Base-by-base conservation (phyloP, 306 rosid species). In the Sesbania bispinosa region DNA sequence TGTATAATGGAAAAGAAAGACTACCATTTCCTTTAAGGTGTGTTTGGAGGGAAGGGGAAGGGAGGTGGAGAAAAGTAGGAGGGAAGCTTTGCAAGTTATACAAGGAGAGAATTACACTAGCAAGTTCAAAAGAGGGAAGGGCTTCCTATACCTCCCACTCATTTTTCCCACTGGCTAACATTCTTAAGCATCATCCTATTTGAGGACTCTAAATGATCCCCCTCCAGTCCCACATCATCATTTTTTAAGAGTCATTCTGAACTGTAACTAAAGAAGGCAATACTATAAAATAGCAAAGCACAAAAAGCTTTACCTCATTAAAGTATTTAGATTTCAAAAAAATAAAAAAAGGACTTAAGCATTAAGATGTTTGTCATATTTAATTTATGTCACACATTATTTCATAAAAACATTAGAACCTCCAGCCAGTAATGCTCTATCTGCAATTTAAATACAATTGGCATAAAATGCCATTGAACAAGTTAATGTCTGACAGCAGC, bases 361-460 rank as follows among this genome's bases (percentile, higher is more conserved):
- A 23, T 27, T 13, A 19, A 55, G 62, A 64, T 35, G 50, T 55
- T 62, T 78, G 45, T 15, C 30, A 13, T 36, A 41, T n/a, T 63
- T 30, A 7, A 62, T 39, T 51, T 6, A 59, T 58, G 45, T 32
- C 18, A 38, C 20, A 35, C 15, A n/a, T n/a, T 50, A 7, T 61
- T 60, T 32, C 46, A 47, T 48, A 45, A 18, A 57, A 45, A 16
- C 14, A 3, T 19, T 7, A 70, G 81, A 42, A 68, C 81, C 38
- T 27, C 48, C 27, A 59, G 65, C 18, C 2, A 35, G 58, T 19
- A 57, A 35, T 71, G 39, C 54, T 47, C 75, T 46, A 19, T 55
- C 7, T 33, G 74, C 15, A 10, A 59, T 60, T 60, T 63, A 62
- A 36, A 70, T 52, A 36, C 29, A 0, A 20, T 32, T n/a, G 24